Evolutionary conservation across 2,329 filamentous ascomycete genomes (phyloP).

Genomic region (Botrytis fragariae): DNA sequence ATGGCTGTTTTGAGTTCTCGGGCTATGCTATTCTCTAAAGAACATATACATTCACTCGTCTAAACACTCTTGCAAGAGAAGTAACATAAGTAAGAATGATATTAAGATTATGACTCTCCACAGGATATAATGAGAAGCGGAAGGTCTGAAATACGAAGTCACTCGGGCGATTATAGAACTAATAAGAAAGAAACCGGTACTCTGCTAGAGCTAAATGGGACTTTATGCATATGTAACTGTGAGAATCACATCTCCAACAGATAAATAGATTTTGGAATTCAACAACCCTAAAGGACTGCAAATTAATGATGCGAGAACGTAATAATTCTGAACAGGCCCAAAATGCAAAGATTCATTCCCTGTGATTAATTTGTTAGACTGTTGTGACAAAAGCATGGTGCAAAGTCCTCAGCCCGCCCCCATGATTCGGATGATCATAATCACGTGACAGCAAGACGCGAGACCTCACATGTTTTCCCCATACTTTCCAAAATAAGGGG

Average conservation of each 20-base stretch:
- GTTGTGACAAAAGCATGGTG: too few relatives aligned
- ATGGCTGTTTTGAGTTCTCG: not conserved
- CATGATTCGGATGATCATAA: not conserved
- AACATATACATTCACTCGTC: not conserved
- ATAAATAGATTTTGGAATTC: not conserved
- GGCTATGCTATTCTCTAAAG: not conserved
- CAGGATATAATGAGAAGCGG: not conserved
- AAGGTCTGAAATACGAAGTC: fast-evolving
- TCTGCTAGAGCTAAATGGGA: too few relatives aligned
- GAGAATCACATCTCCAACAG: not conserved
- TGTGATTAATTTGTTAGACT: too few relatives aligned
- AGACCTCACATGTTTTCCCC: constrained; percentile 9
- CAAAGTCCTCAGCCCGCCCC: not conserved
- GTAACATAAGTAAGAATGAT: not conserved
- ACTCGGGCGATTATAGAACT: not conserved
- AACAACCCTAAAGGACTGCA: not conserved
- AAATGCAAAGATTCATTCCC: too few relatives aligned
- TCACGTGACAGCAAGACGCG: not conserved
- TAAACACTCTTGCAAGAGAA: not conserved
- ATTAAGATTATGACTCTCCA: not conserved
- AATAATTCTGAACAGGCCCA: not conserved
- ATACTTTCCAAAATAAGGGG: constrained; percentile 14
- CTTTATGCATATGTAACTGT: too few relatives aligned
- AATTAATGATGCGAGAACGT: not conserved
- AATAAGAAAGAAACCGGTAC: too few relatives aligned